Evolutionary conservation across 345 rosid genomes (phyloP), one percentile per base, ranked within the genome.

Genomic region (Physaria fendleri): DNA sequence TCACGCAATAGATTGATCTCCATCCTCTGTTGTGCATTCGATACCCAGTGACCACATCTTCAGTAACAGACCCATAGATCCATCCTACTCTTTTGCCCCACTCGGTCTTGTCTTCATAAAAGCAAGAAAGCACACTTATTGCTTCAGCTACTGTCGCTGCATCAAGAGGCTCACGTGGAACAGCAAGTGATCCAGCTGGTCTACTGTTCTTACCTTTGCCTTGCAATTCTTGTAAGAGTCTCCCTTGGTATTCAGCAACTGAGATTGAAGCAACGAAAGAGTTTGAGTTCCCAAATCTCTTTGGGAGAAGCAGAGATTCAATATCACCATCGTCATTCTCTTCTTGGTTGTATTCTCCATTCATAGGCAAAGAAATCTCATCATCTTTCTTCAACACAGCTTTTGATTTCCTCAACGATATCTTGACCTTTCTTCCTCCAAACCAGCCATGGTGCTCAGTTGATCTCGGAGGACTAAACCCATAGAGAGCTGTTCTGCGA

Each of bases 11-110:
- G 20, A 84, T 50, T 2, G 91, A 87, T 69, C 88, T 87, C 91
- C 95, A 87, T n/a, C 95, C 95, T 61, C 87, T 55, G 55, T 84
- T 87, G 48, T 87, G 95, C 91, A 87, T 87, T 3, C 88, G 48
- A 38, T 87, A 84, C 8, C 95, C 95, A 0, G 95, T 84, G 22
- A 84, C 90, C 2, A 84, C 95, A 71, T 87, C 95, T 66, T 86
- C 95, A 5, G 90, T 83, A 5, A 84, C 95, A 0, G 95, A 87
- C 10, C 91, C 95, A 39, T 87, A 84, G 34, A 84, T 87, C 95
- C 91, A 87, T 15, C 95, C 95, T 2, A 87, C 90, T 70, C 87
- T 67, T 50, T 79, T 80, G 2, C 95, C 88, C 91, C 95, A 84
- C 54, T 84, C 95, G 0, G 88, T 87, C 75, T 76, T 82, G 51